phyloP scores from a whole-genome alignment of 2,329 filamentous ascomycete species.

The Mollisiaceae sp. region DNA sequence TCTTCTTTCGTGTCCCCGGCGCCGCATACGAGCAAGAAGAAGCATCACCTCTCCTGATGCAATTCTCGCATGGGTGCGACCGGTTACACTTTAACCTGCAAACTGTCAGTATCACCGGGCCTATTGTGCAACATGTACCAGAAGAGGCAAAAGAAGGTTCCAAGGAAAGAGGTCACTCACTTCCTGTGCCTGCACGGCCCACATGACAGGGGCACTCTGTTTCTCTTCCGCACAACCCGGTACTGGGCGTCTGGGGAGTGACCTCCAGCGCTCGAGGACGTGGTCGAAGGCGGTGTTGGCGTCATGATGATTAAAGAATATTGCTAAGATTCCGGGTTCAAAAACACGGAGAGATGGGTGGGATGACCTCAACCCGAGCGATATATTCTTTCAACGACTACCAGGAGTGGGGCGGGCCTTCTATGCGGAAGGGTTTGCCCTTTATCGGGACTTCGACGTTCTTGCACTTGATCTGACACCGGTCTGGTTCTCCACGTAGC shows the following conservation, averaged over 20 bases:
- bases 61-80: constrained; percentile 90
- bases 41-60: constrained; percentile 83
- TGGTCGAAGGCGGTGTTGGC: constrained; percentile 78
- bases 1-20: constrained; percentile 73
- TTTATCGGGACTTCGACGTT: constrained; percentile 21
- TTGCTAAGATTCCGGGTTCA: constrained; percentile 19
- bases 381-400: constrained; percentile 26
- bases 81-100: constrained; percentile 87
- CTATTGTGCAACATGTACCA: constrained; percentile 24
- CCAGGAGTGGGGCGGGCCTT: constrained; percentile 27
- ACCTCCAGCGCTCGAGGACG: constrained; percentile 72
- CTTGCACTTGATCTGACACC: constrained; percentile 23
- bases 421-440: constrained; percentile 20
- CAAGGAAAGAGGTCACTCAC: constrained; percentile 56
- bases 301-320: constrained; percentile 57
- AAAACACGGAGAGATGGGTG: constrained; percentile 24
- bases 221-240: constrained; percentile 87
- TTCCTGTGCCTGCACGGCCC: constrained; percentile 91
- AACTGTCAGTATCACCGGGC: constrained; percentile 44
- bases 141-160: constrained; percentile 17
- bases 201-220: constrained; percentile 89
- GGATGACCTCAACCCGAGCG: constrained; percentile 22
- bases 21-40: constrained; percentile 84
- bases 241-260: constrained; percentile 87
- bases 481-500: constrained; percentile 20